Conservation (phyloP, 2,329 filamentous ascomycete species). For the Neoarthrinium moseri region DNA sequence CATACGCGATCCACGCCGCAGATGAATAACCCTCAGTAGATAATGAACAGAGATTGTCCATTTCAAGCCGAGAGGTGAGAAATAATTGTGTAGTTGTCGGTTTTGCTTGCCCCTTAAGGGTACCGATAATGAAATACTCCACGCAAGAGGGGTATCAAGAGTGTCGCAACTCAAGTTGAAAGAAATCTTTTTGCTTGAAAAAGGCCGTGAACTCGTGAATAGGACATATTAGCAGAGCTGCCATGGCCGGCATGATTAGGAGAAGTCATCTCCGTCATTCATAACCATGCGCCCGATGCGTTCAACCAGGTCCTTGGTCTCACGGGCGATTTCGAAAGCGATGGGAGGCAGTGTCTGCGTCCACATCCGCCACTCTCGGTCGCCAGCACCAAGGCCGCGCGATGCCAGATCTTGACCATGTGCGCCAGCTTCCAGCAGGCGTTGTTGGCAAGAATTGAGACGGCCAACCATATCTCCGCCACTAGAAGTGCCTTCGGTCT, state of each 20-base stretch:
- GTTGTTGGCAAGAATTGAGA: conserved; percentile 62
- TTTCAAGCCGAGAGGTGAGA: too few relatives aligned
- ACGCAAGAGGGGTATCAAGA: conserved; percentile 1
- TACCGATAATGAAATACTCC: conserved; percentile 1
- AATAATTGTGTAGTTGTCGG: too few relatives aligned
- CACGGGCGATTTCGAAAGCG: conserved; percentile 81
- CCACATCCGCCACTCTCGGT: conserved; percentile 60
- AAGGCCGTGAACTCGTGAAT: conserved; percentile 4
- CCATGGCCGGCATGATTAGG: conserved; percentile 31
- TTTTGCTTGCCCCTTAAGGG: too few relatives aligned
- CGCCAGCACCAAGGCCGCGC: conserved; percentile 48
- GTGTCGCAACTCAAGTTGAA: conserved; percentile 3
- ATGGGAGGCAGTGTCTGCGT: conserved; percentile 74
- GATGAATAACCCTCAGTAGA: too few relatives aligned
- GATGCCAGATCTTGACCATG: conserved; percentile 59
- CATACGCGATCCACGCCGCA: too few relatives aligned
- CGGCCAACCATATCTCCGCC: conserved; percentile 52
- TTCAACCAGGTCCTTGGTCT: conserved; percentile 72
- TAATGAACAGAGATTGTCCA: too few relatives aligned
- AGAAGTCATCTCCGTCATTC: conserved; percentile 44
- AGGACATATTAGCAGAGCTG: not conserved
- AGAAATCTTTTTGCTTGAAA: conserved; percentile 3
- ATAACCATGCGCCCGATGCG: conserved; percentile 37
- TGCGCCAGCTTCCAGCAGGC: conserved; percentile 62
- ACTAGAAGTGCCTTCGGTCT: conserved; percentile 59